Evolutionary conservation across 176 grass and related monocot genomes (phyloP).

Genomic region (Oryza longistaminata): DNA sequence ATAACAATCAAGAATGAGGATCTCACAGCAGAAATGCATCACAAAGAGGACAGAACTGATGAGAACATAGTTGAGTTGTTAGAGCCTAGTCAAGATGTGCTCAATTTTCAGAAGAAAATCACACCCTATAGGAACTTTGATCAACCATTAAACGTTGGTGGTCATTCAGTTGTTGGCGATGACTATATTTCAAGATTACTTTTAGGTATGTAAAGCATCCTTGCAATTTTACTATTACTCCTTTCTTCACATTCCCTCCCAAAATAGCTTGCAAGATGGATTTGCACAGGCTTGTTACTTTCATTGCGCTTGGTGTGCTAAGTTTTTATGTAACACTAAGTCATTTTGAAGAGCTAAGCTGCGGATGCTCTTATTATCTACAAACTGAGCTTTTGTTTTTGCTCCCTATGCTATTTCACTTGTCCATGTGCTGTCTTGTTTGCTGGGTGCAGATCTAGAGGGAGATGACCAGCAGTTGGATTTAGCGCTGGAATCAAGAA

Average conservation of each 20-base stretch:
- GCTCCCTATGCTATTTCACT: not conserved
- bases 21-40: constrained; percentile 33
- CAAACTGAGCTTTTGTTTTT: not conserved
- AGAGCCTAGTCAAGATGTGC: constrained; percentile 40
- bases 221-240: not conserved
- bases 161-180: constrained; percentile 23
- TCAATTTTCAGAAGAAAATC: constrained; percentile 96
- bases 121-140: constrained; percentile 37
- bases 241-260: not conserved
- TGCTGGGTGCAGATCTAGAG: constrained; percentile 60
- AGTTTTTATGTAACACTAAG: not conserved
- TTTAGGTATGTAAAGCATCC: constrained; percentile 42
- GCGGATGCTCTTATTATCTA: not conserved
- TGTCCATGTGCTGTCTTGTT: not conserved
- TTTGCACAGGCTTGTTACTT: not conserved
- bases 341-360: not conserved
- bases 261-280: not conserved
- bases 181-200: constrained; percentile 54
- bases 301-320: not conserved
- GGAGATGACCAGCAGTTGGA: constrained; percentile 71
- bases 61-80: constrained; percentile 22
- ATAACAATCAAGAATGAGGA: constrained; percentile 72
- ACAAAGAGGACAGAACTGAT: constrained; percentile 7
- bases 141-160: constrained; percentile 7
- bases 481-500: constrained; percentile 68